Evolutionary conservation across 164 flowering plant species (phyloP), one percentile per base, ranked within the genome.

Genomic region (Nymphaea colorata): DNA sequence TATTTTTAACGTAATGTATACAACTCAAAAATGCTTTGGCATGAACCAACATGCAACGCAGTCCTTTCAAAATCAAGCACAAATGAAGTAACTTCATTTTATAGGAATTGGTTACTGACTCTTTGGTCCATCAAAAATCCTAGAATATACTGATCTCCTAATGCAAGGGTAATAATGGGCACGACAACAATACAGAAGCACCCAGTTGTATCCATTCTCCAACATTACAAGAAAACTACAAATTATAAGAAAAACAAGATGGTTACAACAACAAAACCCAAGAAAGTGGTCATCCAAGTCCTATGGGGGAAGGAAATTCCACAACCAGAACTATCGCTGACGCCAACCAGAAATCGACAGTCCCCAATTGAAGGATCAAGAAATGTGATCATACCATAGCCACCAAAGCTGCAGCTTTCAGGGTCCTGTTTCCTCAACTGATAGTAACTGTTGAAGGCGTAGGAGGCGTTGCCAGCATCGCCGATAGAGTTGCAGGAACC

Each of bases 401-500:
- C 98, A 73, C 86, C 97, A 71, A 91, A 93, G 15, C 85, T 87
- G 69, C 97, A 91, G 80, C 94, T 87, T 73, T 55, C 69, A 3
- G 77, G 71, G 47, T 93, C 68, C 76, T 93, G 98, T 73, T 84
- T 91, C 64, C 79, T 87, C 65, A 84, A 36, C 78, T 93, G 98
- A 76, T 90, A 91, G 70, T 89, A 93, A 74, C 97, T 91, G 76
- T 89, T 93, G 77, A 93, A 93, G 41, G 98, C 94, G 71, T 89
- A 93, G 2, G 98, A 93, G 57, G 91, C 77, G 51, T 93, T 93
- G 17, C 86, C 98, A 78, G 86, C 87, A 0, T 63, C 82, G 2
- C 94, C 98, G 43, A 93, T 81, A n/a, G 74, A 90, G 72, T 83
- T 85, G 81, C 98, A 93, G 1, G 98, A 89, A 64, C 97, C 97